Evolutionary conservation across 495 filamentous ascomycete species (phyloP), one percentile per base, ranked within the genome.

Genomic region (Clavariopsis aquatica): DNA sequence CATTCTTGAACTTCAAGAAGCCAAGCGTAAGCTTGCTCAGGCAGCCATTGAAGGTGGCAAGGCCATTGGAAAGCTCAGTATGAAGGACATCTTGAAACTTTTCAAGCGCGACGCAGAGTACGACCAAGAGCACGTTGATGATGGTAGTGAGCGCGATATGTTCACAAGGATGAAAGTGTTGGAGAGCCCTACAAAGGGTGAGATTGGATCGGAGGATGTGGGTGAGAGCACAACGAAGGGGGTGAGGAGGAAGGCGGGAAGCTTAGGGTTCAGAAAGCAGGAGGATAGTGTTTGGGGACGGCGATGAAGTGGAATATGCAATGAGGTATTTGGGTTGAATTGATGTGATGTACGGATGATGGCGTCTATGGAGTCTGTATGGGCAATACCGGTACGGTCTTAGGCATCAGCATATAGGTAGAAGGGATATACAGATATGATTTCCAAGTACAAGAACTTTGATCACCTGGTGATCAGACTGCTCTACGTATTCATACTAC

Each of bases 31-130:
- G 66, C 83, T 98, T 7, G 93, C 95, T 24, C 87, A 90, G 67
- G 83, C 87, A 58, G 88, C 92, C 13, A 90, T 96, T 62, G 92
- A 93, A 71, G 89, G 91, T 72, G 82, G 78, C 34, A 89, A 88
- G 75, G 85, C 84, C 27, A 85, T 87, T 7, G 83, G 84, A 64
- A 97, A 98, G 74, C 78, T 98, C 54, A 91, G 87, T 60, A 88
- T 98, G 86, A 87, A 91, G 70, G 94, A 98, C 79, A 96, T 98
- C 70, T 78, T 98, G 78, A 84, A 88, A 3, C 79, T 98, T 54
- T 98, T 98, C 73, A 85, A 85, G 62, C 86, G 88, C 34, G 90
- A 94, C 77, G 87, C 87, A 0, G 87, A 89, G 49, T 67, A 70
- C 47, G 65, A 72, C 10, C 36, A 36, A 7, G 34, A 43, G 7